A percentile compares a stretch with the other conserved stretches of the same genome.
Conservation (phyloP, 768 basidiomycete species). For the Cubamyces lactineus region DNA sequence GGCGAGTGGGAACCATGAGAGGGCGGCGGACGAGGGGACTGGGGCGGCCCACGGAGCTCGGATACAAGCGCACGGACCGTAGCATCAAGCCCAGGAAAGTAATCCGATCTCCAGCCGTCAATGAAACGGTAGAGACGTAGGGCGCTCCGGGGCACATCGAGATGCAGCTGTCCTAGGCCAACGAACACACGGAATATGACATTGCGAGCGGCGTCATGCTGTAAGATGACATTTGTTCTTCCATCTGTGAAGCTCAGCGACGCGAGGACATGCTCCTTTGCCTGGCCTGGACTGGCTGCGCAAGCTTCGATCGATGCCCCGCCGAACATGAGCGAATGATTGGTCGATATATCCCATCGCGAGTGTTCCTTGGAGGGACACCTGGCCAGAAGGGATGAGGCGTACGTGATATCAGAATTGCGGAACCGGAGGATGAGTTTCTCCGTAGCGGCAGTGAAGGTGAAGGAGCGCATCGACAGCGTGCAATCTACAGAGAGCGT, state of each 20-base stretch:
- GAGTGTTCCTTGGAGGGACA: slow-evolving; percentile 19
- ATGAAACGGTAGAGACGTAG: slow-evolving; percentile 76
- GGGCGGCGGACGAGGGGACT: slow-evolving; percentile 34
- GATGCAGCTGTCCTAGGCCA: slow-evolving; percentile 47
- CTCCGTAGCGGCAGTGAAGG: slow-evolving; percentile 68
- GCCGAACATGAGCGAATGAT: slow-evolving; percentile 51
- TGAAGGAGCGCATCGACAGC: slow-evolving; percentile 47
- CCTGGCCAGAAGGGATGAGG: slow-evolving; percentile 39
- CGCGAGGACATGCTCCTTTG: slow-evolving; percentile 52
- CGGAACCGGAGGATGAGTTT: slow-evolving; percentile 69
- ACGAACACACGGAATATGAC: slow-evolving; percentile 48
- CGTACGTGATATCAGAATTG: slow-evolving; percentile 43
- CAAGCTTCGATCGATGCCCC: slow-evolving; percentile 61
- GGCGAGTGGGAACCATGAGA: slow-evolving; percentile 8
- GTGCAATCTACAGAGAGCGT: slow-evolving; percentile 42
- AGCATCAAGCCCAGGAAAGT: slow-evolving; percentile 72
- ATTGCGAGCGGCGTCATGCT: slow-evolving; percentile 47
- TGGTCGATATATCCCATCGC: slow-evolving; percentile 45
- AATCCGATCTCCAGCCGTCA: slow-evolving; percentile 83
- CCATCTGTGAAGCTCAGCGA: slow-evolving; percentile 54
- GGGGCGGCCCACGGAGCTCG: slow-evolving; percentile 55
- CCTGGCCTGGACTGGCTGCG: slow-evolving; percentile 47
- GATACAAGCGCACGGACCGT: slow-evolving; percentile 65
- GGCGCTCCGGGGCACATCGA: slow-evolving; percentile 80
- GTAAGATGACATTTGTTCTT: slow-evolving; percentile 49